phyloP scores from a whole-genome alignment of 2,329 filamentous ascomycete genomes.

The Coniella vitis region DNA sequence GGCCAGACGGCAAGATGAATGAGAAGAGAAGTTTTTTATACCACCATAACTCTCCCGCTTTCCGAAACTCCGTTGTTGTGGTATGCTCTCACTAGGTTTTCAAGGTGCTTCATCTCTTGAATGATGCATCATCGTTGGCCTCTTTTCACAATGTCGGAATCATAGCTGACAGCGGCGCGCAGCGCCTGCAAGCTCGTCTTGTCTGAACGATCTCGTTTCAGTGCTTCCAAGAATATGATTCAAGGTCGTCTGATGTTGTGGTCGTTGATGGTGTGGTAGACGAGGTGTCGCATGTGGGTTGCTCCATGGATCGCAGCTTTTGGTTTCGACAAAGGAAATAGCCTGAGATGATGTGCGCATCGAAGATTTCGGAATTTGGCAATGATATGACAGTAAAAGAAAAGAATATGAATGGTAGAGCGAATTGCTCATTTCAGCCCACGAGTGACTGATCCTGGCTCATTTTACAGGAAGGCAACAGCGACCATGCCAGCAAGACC shows the following conservation, averaged over 20 bases:
- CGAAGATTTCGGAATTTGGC: slow-evolving; percentile 21
- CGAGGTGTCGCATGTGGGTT: neutral
- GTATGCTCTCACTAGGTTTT: slow-evolving; percentile 3
- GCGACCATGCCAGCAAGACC: slow-evolving; percentile 44
- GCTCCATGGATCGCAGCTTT: slow-evolving; percentile 6
- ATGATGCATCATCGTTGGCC: neutral
- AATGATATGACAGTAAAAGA: slow-evolving; percentile 2
- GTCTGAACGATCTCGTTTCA: slow-evolving; percentile 1
- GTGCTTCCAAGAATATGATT: neutral
- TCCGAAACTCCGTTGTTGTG: slow-evolving; percentile 13
- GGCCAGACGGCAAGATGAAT: neutral
- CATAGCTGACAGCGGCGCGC: slow-evolving; percentile 11
- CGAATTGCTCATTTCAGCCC: neutral
- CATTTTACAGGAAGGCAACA: slow-evolving; percentile 44
- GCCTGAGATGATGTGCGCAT: slow-evolving; percentile 24
- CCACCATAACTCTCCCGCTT: slow-evolving; percentile 13
- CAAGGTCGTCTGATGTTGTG: neutral
- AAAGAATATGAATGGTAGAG: neutral
- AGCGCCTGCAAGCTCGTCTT: slow-evolving; percentile 6
- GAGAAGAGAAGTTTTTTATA: slow-evolving; percentile 1
- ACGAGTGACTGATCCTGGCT: neutral
- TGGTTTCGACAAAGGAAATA: slow-evolving; percentile 21
- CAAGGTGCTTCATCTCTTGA: neutral
- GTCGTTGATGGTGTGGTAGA: neutral
- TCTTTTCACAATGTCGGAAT: slow-evolving; percentile 6